Evolutionary conservation across 2,329 filamentous ascomycete species (phyloP).

Genomic region (Aspergillus latus): DNA sequence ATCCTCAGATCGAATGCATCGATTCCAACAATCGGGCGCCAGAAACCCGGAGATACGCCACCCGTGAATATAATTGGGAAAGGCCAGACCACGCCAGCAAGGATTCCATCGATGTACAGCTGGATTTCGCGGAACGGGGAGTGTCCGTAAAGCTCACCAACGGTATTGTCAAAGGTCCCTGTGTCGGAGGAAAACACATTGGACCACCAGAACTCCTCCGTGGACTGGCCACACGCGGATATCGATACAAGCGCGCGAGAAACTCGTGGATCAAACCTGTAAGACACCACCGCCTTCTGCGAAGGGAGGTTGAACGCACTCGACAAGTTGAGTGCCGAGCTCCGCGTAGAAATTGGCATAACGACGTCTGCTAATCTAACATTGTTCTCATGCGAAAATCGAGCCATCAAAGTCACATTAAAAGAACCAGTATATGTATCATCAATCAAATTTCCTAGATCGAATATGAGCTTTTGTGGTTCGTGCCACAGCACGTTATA

Average conservation of each 20-base stretch:
- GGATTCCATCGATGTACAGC: conserved; percentile 67
- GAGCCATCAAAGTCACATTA: conserved; percentile 72
- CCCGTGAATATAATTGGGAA: conserved; percentile 82
- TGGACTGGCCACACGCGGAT: conserved; percentile 72
- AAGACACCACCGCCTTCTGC: conserved; percentile 58
- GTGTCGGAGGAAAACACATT: conserved; percentile 68
- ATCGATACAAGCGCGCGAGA: conserved; percentile 71
- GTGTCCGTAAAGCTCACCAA: conserved; percentile 62
- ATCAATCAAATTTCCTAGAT: conserved; percentile 72
- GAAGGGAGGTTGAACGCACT: conserved; percentile 69
- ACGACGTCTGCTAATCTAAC: conserved; percentile 60
- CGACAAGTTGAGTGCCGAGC: conserved; percentile 45
- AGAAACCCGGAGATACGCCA: conserved; percentile 72
- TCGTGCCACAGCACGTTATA: conserved; percentile 69
- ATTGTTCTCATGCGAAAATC: conserved; percentile 60
- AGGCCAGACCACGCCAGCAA: conserved; percentile 77
- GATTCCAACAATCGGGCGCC: conserved; percentile 74
- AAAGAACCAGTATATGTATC: conserved; percentile 70
- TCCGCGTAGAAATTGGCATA: conserved; percentile 56
- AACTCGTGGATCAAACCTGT: conserved; percentile 66
- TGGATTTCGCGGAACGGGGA: conserved; percentile 78
- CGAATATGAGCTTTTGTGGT: conserved; percentile 74
- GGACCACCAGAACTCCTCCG: conserved; percentile 84
- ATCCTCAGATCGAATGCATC: conserved; percentile 77
- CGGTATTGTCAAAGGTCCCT: conserved; percentile 57